Conservation (phyloP, 2,329 filamentous ascomycete genomes). For the Sporothrix brasiliensis region DNA sequence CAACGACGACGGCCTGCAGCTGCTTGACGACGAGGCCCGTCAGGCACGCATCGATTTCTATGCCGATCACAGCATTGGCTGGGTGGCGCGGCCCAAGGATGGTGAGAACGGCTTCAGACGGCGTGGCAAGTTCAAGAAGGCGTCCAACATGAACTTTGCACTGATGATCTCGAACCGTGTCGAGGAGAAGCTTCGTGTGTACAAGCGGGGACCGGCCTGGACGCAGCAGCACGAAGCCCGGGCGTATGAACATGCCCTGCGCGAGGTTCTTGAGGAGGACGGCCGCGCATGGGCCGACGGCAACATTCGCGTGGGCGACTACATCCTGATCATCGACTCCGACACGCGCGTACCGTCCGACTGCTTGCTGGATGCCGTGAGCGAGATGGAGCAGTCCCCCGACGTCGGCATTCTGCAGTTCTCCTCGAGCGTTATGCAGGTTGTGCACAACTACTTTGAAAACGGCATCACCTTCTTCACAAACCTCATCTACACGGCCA, state of each 20-base stretch:
- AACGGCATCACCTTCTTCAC: slow-evolving; percentile 73
- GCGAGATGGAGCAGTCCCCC: slow-evolving; percentile 78
- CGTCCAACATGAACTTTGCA: slow-evolving; percentile 73
- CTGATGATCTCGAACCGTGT: slow-evolving; percentile 70
- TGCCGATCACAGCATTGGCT: slow-evolving; percentile 69
- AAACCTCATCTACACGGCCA: slow-evolving; percentile 75
- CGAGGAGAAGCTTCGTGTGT: slow-evolving; percentile 65
- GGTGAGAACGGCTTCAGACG: slow-evolving; percentile 65
- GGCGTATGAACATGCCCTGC: slow-evolving; percentile 67
- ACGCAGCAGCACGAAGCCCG: slow-evolving; percentile 67
- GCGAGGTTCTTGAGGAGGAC: slow-evolving; percentile 67
- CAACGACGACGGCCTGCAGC: slow-evolving; percentile 74
- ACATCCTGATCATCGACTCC: slow-evolving; percentile 77
- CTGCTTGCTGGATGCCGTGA: slow-evolving; percentile 76
- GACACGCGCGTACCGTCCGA: slow-evolving; percentile 77
- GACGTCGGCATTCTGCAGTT: slow-evolving; percentile 80
- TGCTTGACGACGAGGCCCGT: slow-evolving; percentile 64
- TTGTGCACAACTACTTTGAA: slow-evolving; percentile 72
- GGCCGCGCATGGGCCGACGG: slow-evolving; percentile 79
- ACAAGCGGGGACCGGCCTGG: slow-evolving; percentile 64
- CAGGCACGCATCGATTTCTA: slow-evolving; percentile 68
- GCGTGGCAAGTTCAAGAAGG: slow-evolving; percentile 70
- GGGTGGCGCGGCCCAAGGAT: slow-evolving; percentile 67
- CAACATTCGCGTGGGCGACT: slow-evolving; percentile 83
- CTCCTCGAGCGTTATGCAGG: slow-evolving; percentile 77